Base-by-base conservation (phyloP, 2,329 filamentous ascomycete species). In the Huntiella moniliformis region DNA sequence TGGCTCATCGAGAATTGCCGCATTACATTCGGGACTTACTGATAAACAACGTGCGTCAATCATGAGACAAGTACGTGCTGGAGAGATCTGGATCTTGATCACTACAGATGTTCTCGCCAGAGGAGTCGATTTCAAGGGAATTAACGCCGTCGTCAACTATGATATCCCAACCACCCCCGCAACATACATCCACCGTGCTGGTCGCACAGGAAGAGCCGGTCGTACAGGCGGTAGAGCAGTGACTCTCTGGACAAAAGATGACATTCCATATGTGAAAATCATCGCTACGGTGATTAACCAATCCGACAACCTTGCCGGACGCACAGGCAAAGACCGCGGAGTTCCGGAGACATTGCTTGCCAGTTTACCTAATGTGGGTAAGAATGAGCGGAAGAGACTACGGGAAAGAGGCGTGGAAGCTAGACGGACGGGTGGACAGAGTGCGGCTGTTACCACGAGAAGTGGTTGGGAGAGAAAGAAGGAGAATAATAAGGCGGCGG, bases 131-230 rank as follows among this genome's bases (percentile, higher is more conserved):
- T 95, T 98, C 64, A 77, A 82, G 6, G 91, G 91, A 42, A 79
- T 98, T 52, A 95, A 95, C 56, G 86, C 87, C 39, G 87, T 98
- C 0, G 82, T 98, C 44, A 98, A 96, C 63, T 98, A 95, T 63
- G 91, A 98, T 60, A 85, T 95, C 6, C 91, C 91, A 0, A 84
- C 79, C n/a, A 87, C 82, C 0, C 81, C 82, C 4, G 88, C 87
- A 0, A 77, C 77, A 1, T 98, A 98, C 57, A 82, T 98, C 5
- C 91, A 98, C 62, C 82, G 91, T 8, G 86, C 91, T 0, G 91
- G 91, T 0, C 74, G 91, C 40, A 96, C 91, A 0, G 91, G 88
- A 0, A 73, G 91, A 16, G 91, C 87, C 0, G 91, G 91, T 0
- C 73, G 87, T 17, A 76, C 82, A 55, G 87, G 87, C 15, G 91